Evolutionary conservation across 2,329 filamentous ascomycete genomes (phyloP), one percentile per base, ranked within the genome.

Genomic region (Ophiognomonia clavigignenti-juglandacearum): DNA sequence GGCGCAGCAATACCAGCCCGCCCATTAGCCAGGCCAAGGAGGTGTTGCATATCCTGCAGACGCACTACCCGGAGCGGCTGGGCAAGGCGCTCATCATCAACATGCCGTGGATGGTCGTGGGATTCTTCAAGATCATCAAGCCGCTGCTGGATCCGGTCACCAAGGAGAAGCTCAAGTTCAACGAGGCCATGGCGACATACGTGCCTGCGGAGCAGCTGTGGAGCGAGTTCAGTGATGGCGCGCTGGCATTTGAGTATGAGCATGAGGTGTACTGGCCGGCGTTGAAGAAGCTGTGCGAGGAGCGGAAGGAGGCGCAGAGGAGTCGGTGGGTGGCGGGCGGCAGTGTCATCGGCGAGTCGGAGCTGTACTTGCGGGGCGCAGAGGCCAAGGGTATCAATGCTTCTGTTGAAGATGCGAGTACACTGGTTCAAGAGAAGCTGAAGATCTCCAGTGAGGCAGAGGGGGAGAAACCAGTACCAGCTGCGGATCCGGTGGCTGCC

Each of bases 101-200:
- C 92, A 88, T 96, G 40, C 92, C 92, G 1, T 96, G 88, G 82
- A 78, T 95, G 54, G 88, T 97, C 52, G 85, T 81, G 66, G 87
- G 87, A 42, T 98, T 98, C 77, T 95, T 97, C 77, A 96, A 95
- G 69, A 73, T 96, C 59, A 91, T 98, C 68, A 90, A 83, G 4
- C 90, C 92, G 32, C 96, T 98, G 69, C 96, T 98, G 69, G 93
- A 98, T 67, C 93, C 93, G 7, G 72, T 91, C 59, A 98, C 93
- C 9, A 83, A 87, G 49, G 83, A 93, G 61, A 98, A 98, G 75
- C 83, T 98, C 71, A 95, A 93, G 72, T 96, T 96, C 77, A 96
- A 97, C 73, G 90, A 96, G 65, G 86, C 95, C 62, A 83, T 96
- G 72, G 77, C 77, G 56, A 74, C 86, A 56, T 89, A 90, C 64